A percentile compares a stretch with the other conserved stretches of the same genome.
phyloP scores from a whole-genome alignment of 352 stramenopile species.

The Phytophthora nicotianae region DNA sequence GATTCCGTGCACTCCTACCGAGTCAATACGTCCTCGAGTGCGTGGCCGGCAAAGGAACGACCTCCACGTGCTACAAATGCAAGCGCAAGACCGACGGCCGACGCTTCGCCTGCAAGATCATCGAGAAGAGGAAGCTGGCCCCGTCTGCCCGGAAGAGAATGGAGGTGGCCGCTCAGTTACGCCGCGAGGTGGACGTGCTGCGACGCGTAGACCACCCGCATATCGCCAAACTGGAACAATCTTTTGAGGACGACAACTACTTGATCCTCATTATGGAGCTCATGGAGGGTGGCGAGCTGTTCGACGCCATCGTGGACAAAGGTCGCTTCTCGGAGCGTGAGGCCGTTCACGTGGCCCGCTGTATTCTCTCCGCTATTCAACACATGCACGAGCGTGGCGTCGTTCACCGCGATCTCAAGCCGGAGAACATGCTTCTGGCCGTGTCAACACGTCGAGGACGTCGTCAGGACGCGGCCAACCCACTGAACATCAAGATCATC shows the following conservation, averaged over 20 bases:
- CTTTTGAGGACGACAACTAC: slow-evolving; percentile 73
- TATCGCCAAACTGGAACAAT: slow-evolving; percentile 70
- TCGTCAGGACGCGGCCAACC: slow-evolving; percentile 7
- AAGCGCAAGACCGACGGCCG: slow-evolving; percentile 46
- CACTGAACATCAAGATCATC: slow-evolving; percentile 95
- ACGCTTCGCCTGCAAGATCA: slow-evolving; percentile 79
- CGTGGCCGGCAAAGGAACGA: slow-evolving; percentile 68
- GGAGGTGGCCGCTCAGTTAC: slow-evolving; percentile 63
- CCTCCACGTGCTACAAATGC: slow-evolving; percentile 74
- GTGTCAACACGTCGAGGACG: slow-evolving; percentile 29
- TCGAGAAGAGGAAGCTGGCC: slow-evolving; percentile 69
- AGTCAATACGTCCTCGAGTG: slow-evolving; percentile 62
- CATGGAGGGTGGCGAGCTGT: slow-evolving; percentile 80
- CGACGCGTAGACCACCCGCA: slow-evolving; percentile 63
- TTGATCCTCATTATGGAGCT: slow-evolving; percentile 78
- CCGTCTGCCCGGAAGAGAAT: slow-evolving; percentile 51
- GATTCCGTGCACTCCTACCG: slow-evolving; percentile 49
- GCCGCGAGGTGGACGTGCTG: slow-evolving; percentile 73
- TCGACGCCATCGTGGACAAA: slow-evolving; percentile 79
- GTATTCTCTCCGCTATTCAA: slow-evolving; percentile 70
- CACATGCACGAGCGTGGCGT: slow-evolving; percentile 79
- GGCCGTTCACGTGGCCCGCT: slow-evolving; percentile 52
- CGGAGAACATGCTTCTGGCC: slow-evolving; percentile 76
- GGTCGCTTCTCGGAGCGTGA: slow-evolving; percentile 63
- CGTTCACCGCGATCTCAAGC: slow-evolving; percentile 78